Conservation (phyloP, 2,329 filamentous ascomycete species). For the Dothistroma septosporum region DNA sequence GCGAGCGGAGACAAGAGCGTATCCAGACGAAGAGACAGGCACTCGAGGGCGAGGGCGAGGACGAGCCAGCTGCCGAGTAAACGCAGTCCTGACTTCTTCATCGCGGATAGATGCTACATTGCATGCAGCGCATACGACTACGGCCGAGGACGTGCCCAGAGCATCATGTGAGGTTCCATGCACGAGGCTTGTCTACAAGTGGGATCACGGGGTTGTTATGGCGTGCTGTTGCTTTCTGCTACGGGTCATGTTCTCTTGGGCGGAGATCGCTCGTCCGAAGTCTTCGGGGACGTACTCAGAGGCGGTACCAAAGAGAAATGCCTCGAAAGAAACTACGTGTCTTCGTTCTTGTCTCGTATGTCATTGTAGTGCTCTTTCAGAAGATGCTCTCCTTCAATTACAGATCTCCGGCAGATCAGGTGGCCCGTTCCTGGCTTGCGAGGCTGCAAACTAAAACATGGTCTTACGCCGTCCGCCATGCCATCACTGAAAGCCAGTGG, state of each 20-base stretch:
- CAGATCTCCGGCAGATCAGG: no score
- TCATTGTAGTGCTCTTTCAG: background rate
- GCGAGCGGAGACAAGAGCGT: conserved; percentile 96
- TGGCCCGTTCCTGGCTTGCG: background rate
- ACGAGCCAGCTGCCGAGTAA: conserved; percentile 29
- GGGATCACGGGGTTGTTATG: conserved; percentile 24
- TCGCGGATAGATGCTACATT: conserved; percentile 15
- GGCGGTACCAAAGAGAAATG: conserved; percentile 22
- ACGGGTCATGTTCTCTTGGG: conserved; percentile 20
- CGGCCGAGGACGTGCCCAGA: conserved; percentile 23
- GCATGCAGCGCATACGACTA: conserved; percentile 19
- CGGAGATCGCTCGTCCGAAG: conserved; percentile 15
- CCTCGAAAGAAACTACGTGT: conserved; percentile 16
- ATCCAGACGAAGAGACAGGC: conserved; percentile 85
- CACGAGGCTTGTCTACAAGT: conserved; percentile 24
- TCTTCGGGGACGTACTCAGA: conserved; percentile 18
- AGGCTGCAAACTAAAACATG: background rate
- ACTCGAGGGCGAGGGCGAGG: conserved; percentile 73
- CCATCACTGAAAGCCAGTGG: no score
- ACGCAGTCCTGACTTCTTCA: conserved; percentile 11
- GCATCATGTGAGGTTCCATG: conserved; percentile 10
- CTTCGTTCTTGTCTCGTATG: background rate
- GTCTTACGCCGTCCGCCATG: background rate
- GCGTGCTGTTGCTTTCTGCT: conserved; percentile 26
- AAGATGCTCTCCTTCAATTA: background rate